Evolutionary conservation across 2,329 filamentous ascomycete genomes (phyloP).

Genomic region (Peltaster fructicola): DNA sequence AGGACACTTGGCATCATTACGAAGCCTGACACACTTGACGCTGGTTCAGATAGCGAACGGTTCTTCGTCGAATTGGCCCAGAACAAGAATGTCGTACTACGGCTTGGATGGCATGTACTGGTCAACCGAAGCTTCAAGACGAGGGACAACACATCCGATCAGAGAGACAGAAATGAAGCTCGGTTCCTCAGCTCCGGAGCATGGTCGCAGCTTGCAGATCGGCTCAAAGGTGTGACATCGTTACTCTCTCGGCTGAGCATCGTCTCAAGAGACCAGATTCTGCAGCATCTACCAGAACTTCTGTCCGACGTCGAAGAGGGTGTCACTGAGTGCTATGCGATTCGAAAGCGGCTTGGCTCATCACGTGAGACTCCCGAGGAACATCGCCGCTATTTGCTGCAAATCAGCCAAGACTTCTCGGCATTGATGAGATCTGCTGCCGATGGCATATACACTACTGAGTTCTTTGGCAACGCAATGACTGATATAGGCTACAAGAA

Average conservation of each 20-base stretch:
- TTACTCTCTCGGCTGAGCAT: constrained; percentile 33
- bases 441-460: constrained; percentile 34
- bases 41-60: constrained; percentile 23
- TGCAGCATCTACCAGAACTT: constrained; percentile 28
- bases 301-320: constrained; percentile 25
- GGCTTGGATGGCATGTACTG: constrained; percentile 37
- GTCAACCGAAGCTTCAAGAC: constrained; percentile 27
- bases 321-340: constrained; percentile 18
- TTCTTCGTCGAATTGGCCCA: constrained; percentile 23
- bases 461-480: constrained; percentile 31
- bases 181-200: constrained; percentile 18
- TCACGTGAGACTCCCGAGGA: constrained; percentile 28
- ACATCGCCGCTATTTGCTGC: constrained; percentile 31
- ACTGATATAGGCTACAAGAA: constrained; percentile 17
- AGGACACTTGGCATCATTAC: constrained; percentile 42
- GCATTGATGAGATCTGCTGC: constrained; percentile 28
- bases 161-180: constrained; percentile 24
- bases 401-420: constrained; percentile 28
- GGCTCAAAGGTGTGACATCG: constrained; percentile 27
- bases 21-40: constrained; percentile 19
- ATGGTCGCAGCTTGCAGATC: constrained; percentile 1
- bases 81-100: constrained; percentile 23
- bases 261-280: constrained; percentile 32
- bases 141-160: constrained; percentile 17
- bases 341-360: constrained; percentile 32